These are phyloP conservation scores for Syzygium oleosum DNA, from an alignment of 345 rosid genomes.

Conservation along the genomic window DNA sequence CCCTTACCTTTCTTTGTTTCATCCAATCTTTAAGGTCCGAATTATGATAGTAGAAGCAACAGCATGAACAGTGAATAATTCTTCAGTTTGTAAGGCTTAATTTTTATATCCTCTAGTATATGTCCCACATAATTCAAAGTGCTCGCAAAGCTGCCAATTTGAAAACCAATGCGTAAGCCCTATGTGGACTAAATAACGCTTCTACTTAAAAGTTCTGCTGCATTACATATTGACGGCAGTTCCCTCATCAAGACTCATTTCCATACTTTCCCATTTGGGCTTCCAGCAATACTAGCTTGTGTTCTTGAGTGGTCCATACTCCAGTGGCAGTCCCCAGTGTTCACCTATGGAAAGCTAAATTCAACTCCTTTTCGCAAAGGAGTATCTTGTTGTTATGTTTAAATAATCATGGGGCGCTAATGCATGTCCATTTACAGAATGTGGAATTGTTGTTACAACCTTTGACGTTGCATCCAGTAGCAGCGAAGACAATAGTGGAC, in stretches of 20 bases:
- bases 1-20: neutral
- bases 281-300: neutral
- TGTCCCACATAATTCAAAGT: neutral
- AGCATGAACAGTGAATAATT: neutral
- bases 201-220: neutral
- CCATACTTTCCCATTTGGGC: neutral
- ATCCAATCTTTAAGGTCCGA: neutral
- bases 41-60: neutral
- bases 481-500: constrained; percentile 54
- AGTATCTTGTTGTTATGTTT: neutral
- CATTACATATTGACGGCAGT: neutral
- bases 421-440: constrained; percentile 24
- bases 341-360: neutral
- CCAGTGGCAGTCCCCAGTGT: neutral
- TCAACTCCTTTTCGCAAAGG: neutral
- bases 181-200: neutral
- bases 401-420: neutral
- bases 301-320: neutral
- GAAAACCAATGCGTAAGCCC: neutral
- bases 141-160: neutral
- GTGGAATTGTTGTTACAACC: constrained; percentile 56
- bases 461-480: constrained; percentile 44
- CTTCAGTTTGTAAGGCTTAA: neutral
- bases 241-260: neutral
- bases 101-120: neutral